Evolutionary conservation across 108 stramenopile species (phyloP), one percentile per base, ranked within the genome.

Genomic region (Cyclostephanos tholiformis): DNA sequence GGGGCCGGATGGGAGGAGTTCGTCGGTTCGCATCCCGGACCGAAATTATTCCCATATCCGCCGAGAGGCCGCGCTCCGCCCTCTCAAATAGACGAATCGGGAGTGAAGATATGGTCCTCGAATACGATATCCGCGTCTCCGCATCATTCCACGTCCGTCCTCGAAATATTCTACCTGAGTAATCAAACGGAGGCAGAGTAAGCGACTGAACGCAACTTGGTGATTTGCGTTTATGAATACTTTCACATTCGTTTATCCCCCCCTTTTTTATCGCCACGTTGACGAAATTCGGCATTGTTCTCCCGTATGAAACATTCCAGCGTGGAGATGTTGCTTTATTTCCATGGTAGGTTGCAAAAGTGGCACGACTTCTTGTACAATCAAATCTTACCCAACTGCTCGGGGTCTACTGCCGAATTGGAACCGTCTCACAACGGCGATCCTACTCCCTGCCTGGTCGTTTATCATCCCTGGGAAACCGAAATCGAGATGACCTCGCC

Each of bases 401-500:
- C 62, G 26, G 53, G 35, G 19, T 35, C 29, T 30, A 26, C 64
- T 6, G 35, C 30, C 1, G 20, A 27, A 53, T 19, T 17, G 10
- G 27, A 1, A 2, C 35, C 29, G 29, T 32, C 32, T 32, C 50
- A 35, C 27, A 27, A 38, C 22, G 26, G 6, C 38, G 32, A 55
- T 55, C 20, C 52, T 49, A n/a, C 27, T 58, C 79, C 72, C 0
- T 78, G 77, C 39, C 10, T 71, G 36, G 36, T 48, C 13, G 38
- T 86, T 48, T 46, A 55, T 14, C 87, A 87, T 65, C 87, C 87
- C 2, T 80, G 84, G 87, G 87, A 87, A 67, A 82, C 82, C 4
- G 75, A 79, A 50, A 60, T 79, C 48, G 82, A 70, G 27, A 67
- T 53, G 75, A 70, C 20, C 16, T 82, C 80, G 17, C 61, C 71